Percentiles rank a stretch among this genome's conserved stretches.
These are phyloP conservation scores for Neoboletus brunneissimus DNA, from an alignment of 768 basidiomycete species.

Conservation along the genomic window DNA sequence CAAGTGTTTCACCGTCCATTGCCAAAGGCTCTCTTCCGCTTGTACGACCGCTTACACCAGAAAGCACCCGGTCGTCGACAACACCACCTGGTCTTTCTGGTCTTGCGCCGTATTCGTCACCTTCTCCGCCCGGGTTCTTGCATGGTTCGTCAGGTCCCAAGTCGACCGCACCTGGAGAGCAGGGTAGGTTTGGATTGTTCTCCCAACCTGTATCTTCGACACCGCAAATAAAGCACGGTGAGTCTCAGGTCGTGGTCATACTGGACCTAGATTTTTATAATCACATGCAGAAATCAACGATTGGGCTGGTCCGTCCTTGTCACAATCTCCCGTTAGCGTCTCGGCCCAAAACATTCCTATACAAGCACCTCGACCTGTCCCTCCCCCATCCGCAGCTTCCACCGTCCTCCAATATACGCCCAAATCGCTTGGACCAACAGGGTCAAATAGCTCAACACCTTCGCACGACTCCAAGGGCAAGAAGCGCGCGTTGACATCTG, in stretches of 20 bases:
- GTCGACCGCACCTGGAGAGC: conserved; percentile 14
- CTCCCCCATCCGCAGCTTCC: conserved; percentile 33
- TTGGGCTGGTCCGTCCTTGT: conserved; percentile 20
- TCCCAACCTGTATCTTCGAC: conserved; percentile 17
- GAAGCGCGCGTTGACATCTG: conserved; percentile 38
- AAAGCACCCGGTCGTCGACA: conserved; percentile 33
- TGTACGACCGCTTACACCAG: conserved; percentile 26
- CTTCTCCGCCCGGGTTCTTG: conserved; percentile 35
- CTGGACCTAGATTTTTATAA: background rate
- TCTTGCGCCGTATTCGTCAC: conserved; percentile 32
- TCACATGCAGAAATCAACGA: conserved; percentile 21
- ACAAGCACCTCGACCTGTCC: conserved; percentile 30
- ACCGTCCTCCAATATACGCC: conserved; percentile 30
- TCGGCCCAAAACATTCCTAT: conserved; percentile 24
- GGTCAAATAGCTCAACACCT: conserved; percentile 27
- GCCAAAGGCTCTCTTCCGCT: conserved; percentile 12
- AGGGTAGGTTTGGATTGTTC: conserved; percentile 20
- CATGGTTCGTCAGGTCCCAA: conserved; percentile 31
- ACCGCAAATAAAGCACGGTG: conserved; percentile 30
- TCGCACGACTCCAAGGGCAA: conserved; percentile 31
- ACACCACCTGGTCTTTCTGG: conserved; percentile 34
- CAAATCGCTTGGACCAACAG: conserved; percentile 12
- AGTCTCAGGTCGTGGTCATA: conserved; percentile 9
- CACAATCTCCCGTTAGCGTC: conserved; percentile 15
- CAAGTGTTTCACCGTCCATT: conserved; percentile 16